Conservation (phyloP, 805 yeast genomes). For the Wickerhamomyces chambardii region DNA sequence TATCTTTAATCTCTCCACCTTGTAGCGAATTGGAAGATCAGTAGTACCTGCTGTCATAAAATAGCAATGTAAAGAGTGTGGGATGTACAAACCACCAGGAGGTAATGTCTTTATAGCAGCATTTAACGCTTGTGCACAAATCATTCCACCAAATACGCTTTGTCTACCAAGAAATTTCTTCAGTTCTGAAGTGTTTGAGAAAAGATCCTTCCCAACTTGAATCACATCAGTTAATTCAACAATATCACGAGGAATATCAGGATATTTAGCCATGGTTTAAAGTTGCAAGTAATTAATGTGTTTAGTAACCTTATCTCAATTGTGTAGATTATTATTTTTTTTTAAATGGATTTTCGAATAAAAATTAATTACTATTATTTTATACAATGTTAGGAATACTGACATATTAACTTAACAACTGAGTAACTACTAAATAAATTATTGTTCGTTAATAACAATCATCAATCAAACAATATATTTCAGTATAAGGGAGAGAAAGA, state of each 20-base stretch:
- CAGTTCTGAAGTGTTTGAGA: background rate
- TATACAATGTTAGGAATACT: too few species aligned
- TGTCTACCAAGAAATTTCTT: background rate
- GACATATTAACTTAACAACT: too few species aligned
- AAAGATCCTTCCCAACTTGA: background rate
- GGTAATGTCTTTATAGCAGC: slow-evolving; percentile 49
- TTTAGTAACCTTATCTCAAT: too few species aligned
- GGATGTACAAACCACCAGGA: slow-evolving; percentile 27
- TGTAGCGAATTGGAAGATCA: slow-evolving; percentile 35
- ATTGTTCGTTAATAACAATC: too few species aligned
- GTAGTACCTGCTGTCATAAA: slow-evolving; percentile 49
- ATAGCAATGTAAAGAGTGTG: slow-evolving; percentile 55
- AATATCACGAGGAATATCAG: background rate
- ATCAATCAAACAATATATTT: too few species aligned
- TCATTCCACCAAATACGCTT: slow-evolving; percentile 61
- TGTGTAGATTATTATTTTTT: too few species aligned
- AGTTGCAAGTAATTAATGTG: too few species aligned
- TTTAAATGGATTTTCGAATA: too few species aligned
- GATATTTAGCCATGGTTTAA: background rate
- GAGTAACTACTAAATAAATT: too few species aligned
- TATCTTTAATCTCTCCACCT: slow-evolving; percentile 41
- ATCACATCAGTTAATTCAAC: background rate
- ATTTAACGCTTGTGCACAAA: slow-evolving; percentile 54
- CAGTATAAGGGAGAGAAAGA: too few species aligned
- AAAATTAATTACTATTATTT: too few species aligned